Evolutionary conservation across 2,329 filamentous ascomycete genomes (phyloP).

Genomic region (Metarhizium brunneum): DNA sequence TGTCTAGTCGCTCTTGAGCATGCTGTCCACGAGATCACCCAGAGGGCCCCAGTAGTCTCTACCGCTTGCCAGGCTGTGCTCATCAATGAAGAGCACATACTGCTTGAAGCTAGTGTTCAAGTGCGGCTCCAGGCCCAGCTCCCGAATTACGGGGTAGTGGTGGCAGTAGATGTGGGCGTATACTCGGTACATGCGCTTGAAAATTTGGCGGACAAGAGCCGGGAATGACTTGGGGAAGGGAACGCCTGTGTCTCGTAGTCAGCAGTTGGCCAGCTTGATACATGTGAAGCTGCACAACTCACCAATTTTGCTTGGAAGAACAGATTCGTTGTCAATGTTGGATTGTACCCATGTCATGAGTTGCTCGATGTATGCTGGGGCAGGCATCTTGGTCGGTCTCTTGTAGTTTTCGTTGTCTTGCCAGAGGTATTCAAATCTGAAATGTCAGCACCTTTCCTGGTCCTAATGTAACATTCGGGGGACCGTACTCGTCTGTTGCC

Average conservation of each 20-base stretch:
- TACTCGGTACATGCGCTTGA: constrained; percentile 97
- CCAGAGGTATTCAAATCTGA: constrained; percentile 96
- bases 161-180: constrained; percentile 99
- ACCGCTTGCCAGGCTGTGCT: constrained; percentile 83
- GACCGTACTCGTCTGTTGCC: constrained; percentile 89
- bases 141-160: constrained; percentile 93
- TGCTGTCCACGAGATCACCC: constrained; percentile 93
- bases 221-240: constrained; percentile 93
- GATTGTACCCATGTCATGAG: constrained; percentile 94
- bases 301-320: constrained; percentile 92
- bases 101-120: constrained; percentile 99
- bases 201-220: constrained; percentile 82
- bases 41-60: constrained; percentile 97
- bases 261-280: neutral
- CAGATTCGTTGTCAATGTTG: constrained; percentile 89
- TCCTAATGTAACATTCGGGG: neutral
- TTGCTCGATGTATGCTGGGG: constrained; percentile 95
- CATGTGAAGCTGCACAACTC: constrained; percentile 12
- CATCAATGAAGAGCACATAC: constrained; percentile 96
- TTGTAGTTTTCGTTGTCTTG: constrained; percentile 93
- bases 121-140: constrained; percentile 91
- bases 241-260: constrained; percentile 47
- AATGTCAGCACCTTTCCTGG: neutral
- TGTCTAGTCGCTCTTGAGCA: constrained; percentile 79
- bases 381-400: constrained; percentile 94